Conservation (phyloP, 208 protist species). For the Wallacemonas sp. region DNA sequence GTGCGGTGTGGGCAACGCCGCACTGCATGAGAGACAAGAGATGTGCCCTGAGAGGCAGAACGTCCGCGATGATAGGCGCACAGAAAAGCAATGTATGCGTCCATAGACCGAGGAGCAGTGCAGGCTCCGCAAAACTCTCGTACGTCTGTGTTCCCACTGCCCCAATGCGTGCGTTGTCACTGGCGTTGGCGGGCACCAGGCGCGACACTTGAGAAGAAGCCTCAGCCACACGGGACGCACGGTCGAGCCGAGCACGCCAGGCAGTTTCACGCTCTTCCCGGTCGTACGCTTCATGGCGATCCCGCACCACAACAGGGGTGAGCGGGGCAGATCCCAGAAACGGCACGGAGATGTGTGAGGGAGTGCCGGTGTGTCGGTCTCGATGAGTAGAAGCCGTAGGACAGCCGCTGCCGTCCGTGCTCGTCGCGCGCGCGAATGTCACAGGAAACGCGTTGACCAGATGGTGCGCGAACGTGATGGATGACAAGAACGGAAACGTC, state of each 20-base stretch:
- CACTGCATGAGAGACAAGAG: constrained; percentile 15
- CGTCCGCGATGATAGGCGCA: constrained; percentile 48
- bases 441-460: constrained; percentile 37
- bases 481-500: constrained; percentile 34
- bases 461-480: constrained; percentile 30
- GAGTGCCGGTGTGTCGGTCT: constrained; percentile 11
- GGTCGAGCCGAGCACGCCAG: constrained; percentile 1
- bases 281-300: constrained; percentile 5
- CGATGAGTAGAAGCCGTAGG: background rate
- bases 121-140: constrained; percentile 37
- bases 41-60: constrained; percentile 28
- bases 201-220: too few species aligned
- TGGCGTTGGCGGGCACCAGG: too few species aligned
- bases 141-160: constrained; percentile 34
- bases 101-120: constrained; percentile 55
- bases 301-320: background rate
- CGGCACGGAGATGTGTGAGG: too few species aligned
- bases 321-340: background rate
- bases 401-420: background rate
- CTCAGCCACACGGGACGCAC: background rate
- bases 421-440: background rate
- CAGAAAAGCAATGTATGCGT: constrained; percentile 55
- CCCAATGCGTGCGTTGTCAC: too few species aligned
- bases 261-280: constrained; percentile 2
- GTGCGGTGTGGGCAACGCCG: background rate